A percentile compares a stretch with the other conserved stretches of the same genome.
phyloP scores from a whole-genome alignment of 805 yeast species.

The Candida chauliodis region DNA sequence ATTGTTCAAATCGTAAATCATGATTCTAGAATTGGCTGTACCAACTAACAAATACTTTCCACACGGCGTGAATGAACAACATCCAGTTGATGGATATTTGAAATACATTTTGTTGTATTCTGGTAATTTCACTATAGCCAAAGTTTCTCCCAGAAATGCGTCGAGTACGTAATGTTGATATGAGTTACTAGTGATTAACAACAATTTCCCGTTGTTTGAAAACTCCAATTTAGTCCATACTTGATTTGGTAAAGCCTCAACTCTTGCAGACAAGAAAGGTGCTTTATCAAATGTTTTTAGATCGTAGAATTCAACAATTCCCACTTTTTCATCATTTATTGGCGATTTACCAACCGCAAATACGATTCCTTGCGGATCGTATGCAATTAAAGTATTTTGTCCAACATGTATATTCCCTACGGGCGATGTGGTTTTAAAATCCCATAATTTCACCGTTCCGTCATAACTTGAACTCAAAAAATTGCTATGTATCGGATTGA shows the following conservation, averaged over 20 bases:
- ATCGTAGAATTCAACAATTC: constrained; percentile 53
- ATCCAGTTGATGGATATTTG: constrained; percentile 31
- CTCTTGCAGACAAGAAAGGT: constrained; percentile 42
- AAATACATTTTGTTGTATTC: constrained; percentile 20
- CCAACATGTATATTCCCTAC: constrained; percentile 56
- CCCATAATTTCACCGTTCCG: constrained; percentile 85
- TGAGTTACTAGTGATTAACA: constrained; percentile 56
- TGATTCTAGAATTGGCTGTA: constrained; percentile 20
- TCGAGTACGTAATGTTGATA: constrained; percentile 60
- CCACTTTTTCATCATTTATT: constrained; percentile 18
- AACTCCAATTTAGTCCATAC: constrained; percentile 70
- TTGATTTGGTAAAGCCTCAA: constrained; percentile 20
- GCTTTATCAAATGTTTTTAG: constrained; percentile 51
- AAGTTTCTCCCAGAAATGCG: constrained; percentile 60
- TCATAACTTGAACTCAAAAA: constrained; percentile 71
- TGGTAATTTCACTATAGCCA: constrained; percentile 22
- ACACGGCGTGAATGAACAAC: constrained; percentile 37
- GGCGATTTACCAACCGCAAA: constrained; percentile 55
- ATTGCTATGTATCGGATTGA: constrained; percentile 65
- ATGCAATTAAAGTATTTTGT: constrained; percentile 56
- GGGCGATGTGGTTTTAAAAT: constrained; percentile 61
- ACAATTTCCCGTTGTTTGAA: constrained; percentile 67
- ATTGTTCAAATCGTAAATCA: constrained; percentile 26
- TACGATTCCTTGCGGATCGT: constrained; percentile 82
- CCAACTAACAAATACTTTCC: constrained; percentile 38